Base-by-base conservation (phyloP, 2,329 filamentous ascomycete species). In the Neopestalotiopsis sp. region DNA sequence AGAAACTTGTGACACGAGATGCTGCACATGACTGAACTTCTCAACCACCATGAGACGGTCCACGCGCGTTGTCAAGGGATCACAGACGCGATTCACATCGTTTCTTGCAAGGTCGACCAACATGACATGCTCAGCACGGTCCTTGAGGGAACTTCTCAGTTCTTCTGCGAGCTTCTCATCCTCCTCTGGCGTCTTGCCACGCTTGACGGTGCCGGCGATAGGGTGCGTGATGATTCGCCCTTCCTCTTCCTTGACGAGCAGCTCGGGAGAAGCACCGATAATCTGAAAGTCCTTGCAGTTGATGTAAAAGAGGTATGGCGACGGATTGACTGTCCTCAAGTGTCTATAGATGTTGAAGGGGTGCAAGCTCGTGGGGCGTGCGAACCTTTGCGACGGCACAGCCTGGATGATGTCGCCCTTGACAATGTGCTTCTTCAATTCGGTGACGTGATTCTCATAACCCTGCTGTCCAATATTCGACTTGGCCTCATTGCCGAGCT, bases 281-380 rank as follows among this genome's bases (percentile, higher is more conserved):
- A 99, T 95, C 79, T 98, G 93, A 82, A 99, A 98, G 77, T 94
- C 92, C 70, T 89, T 88, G 82, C 95, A 98, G 80, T 96, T 91
- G 71, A 99, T 89, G 82, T 95, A 99, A 85, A 99, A 99, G 45
- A 99, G 90, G 81, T 99, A 99, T 0, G 96, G 96, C 9, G 94
- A 97, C 0, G 96, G 96, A 79, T 99, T 99, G 77, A 98, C 93
- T n/a, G 94, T 97, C 71, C 96, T 93, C 49, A 99, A 88, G 79
- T 97, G 94, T 67, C 95, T 91, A 86, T 98, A 99, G 76, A 99
- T 93, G 84, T 98, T 99, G 87, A 98, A 99, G 0, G 96, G 95
- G 80, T 99, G 96, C 58, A 99, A 85, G 68, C 89, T 90, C 2
- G 96, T 99, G 14, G 95, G 95, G 34, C 95, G 89, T 7, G 95